Base-by-base conservation (phyloP, 2,329 filamentous ascomycete species). In the Fusarium illudens region DNA sequence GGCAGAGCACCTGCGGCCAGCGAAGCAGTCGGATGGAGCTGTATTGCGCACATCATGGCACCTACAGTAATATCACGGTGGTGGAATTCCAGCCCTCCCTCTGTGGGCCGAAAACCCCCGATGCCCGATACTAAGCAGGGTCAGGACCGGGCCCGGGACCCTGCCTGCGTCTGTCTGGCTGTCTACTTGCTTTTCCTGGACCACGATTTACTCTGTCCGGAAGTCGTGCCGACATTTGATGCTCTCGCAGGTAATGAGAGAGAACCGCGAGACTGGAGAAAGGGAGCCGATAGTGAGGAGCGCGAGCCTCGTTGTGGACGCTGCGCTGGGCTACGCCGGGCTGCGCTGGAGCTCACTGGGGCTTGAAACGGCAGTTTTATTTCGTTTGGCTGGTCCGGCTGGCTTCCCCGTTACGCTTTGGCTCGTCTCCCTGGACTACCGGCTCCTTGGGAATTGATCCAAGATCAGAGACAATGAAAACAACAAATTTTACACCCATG, bases 401-500 rank as follows among this genome's bases (percentile, higher is more conserved):
- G 62, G 62, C 59, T 64, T 73, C 71, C 71, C 71, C 70, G 67
- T 71, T 65, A 33, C 57, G 57, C 63, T 61, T 65, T 68, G 58
- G 62, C 50, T 71, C 60, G 65, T 73, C 62, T 70, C 71, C 71
- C 65, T 72, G 62, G 71, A 62, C 68, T 73, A 73, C 68, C 70
- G 62, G 68, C 62, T 65, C 46, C 64, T 60, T 73, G 71, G 66
- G 66, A 68, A 71, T 71, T 64, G 60, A 68, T 34, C 71, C 58
- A 67, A 22, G 39, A 69, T 67, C 52, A 67, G 48, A 46, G 60
- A 50, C 34, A 64, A 42, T 42, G 50, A 58, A 70, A 65, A 62
- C 60, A 56, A 68, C 60, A 56, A 68, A 70, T 70, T 65, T 68
- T 27, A 68, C 63, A n/a, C n/a, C n/a, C n/a, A 52, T 37, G 49